Conservation (phyloP, 495 filamentous ascomycete genomes). For the Letharia columbiana region DNA sequence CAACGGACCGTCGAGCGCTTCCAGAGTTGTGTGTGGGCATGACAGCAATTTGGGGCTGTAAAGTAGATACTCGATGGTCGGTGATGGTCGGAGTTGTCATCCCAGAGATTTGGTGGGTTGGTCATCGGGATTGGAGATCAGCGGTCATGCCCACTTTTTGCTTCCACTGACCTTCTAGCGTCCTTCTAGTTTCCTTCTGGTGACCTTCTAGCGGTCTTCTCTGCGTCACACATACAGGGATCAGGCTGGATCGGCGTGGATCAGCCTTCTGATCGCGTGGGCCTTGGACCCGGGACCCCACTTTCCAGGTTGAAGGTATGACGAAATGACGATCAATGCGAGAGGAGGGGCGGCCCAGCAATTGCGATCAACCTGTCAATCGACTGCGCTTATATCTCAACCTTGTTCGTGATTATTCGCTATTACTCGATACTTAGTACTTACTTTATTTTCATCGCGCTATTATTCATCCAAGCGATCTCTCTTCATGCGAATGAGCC, state of each 20-base stretch:
- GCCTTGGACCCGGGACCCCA: background rate
- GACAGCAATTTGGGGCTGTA: background rate
- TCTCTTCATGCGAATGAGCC: background rate
- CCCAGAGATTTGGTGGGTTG: background rate
- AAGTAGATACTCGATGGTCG: background rate
- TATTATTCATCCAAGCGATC: too few relatives aligned
- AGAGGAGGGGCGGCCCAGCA: background rate
- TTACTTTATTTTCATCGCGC: too few relatives aligned
- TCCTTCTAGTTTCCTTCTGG: background rate
- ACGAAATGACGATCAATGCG: background rate
- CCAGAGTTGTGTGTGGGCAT: background rate
- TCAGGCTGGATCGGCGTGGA: background rate
- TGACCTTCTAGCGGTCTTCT: background rate
- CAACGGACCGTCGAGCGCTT: background rate
- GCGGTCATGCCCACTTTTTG: background rate
- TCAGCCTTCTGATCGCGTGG: background rate
- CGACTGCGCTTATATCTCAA: background rate
- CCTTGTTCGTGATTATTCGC: background rate
- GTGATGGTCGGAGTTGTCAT: background rate
- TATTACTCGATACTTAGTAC: too few relatives aligned
- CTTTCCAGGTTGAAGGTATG: background rate
- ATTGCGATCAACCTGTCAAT: background rate
- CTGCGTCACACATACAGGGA: background rate
- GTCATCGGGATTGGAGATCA: background rate
- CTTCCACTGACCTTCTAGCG: slow-evolving; percentile 1